Conservation (phyloP, 176 grass and related monocot species). For the Triticum urartu region DNA sequence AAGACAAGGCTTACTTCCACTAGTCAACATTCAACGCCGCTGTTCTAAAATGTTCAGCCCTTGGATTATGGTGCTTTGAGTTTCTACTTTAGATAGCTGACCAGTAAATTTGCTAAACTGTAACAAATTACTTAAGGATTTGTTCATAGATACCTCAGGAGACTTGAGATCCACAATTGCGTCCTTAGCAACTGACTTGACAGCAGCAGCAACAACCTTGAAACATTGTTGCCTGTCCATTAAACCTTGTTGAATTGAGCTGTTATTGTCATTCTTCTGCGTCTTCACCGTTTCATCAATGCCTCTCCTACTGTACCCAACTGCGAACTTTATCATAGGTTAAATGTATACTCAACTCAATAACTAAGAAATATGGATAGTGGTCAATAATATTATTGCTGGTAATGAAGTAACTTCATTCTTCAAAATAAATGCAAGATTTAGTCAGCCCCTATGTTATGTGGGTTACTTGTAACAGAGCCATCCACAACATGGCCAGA, state of each 20-base stretch:
- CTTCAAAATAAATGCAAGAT: slow-evolving; percentile 1
- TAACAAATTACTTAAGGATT: slow-evolving; percentile 18
- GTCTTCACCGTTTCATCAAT: slow-evolving; percentile 62
- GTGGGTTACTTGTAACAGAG: neutral
- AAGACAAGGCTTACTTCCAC: slow-evolving; percentile 28
- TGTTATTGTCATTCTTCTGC: slow-evolving; percentile 42
- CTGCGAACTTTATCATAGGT: slow-evolving; percentile 71
- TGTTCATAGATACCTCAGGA: slow-evolving; percentile 66
- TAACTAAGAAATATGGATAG: slow-evolving; percentile 12
- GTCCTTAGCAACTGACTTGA: slow-evolving; percentile 62
- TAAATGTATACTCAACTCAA: slow-evolving; percentile 17
- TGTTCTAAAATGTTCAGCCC: slow-evolving; percentile 14
- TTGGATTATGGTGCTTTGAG: slow-evolving; percentile 14
- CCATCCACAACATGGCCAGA: neutral
- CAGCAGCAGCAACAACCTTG: slow-evolving; percentile 69
- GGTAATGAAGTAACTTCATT: neutral
- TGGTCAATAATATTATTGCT: neutral
- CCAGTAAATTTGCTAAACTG: slow-evolving; percentile 2
- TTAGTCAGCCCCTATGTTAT: neutral
- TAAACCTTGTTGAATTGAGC: slow-evolving; percentile 44
- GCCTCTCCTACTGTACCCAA: slow-evolving; percentile 92
- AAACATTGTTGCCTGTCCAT: slow-evolving; percentile 85
- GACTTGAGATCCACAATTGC: slow-evolving; percentile 80
- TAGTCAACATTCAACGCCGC: slow-evolving; percentile 25
- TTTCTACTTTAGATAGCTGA: neutral